A percentile compares a stretch with the other conserved stretches of the same genome.
Evolutionary conservation across 106 monocot species (phyloP).

Genomic region (Alisma plantagoaquatica): DNA sequence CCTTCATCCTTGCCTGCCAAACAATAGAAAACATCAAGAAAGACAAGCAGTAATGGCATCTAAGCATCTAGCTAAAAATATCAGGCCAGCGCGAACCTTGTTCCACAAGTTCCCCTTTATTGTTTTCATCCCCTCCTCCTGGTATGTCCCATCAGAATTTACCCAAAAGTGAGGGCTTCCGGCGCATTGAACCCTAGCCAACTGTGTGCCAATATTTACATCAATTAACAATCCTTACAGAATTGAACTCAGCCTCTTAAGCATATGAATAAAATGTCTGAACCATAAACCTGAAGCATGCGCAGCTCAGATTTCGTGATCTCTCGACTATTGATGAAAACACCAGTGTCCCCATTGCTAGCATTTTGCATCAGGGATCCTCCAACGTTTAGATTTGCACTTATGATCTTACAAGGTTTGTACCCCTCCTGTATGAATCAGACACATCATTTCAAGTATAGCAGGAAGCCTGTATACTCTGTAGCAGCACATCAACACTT

Average conservation of each 20-base stretch:
- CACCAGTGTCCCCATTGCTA: conserved; percentile 87
- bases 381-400: conserved; percentile 69
- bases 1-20: conserved; percentile 64
- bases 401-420: conserved; percentile 89
- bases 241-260: background rate
- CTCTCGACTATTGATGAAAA: conserved; percentile 77
- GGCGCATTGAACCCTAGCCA: conserved; percentile 86
- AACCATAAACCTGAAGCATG: conserved; percentile 69
- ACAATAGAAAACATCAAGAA: background rate
- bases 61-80: background rate
- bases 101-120: conserved; percentile 71
- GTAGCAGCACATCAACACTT: too few species aligned
- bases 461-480: too few species aligned
- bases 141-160: conserved; percentile 89
- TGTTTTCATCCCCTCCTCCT: conserved; percentile 87
- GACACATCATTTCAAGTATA: too few species aligned
- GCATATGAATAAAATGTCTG: background rate
- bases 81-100: conserved; percentile 49
- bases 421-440: too few species aligned
- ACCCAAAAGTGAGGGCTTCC: conserved; percentile 96
- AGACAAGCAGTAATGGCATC: background rate
- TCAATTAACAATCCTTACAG: too few species aligned
- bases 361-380: conserved; percentile 49
- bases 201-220: conserved; percentile 31
- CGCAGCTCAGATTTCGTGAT: conserved; percentile 79